These are phyloP conservation scores for Scheffersomyces illinoinensis DNA, from an alignment of 1,139 yeast species.

Conservation along the genomic window DNA sequence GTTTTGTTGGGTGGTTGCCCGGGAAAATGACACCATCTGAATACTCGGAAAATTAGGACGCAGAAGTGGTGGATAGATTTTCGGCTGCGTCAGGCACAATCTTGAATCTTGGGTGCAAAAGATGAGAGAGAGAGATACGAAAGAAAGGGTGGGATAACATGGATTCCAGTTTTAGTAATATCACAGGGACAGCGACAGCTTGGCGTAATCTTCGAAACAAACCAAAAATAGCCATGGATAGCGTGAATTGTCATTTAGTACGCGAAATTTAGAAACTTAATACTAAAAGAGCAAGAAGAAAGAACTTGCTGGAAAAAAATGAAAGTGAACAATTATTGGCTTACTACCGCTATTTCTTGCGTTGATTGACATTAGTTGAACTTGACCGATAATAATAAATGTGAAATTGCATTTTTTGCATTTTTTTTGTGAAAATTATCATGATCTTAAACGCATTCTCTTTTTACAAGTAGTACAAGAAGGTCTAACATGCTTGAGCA, in stretches of 20 bases:
- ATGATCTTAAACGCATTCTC: too few species aligned
- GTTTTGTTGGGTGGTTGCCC: not conserved
- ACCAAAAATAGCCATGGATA: not conserved
- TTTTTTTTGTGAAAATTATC: too few species aligned
- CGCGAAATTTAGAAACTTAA: too few species aligned
- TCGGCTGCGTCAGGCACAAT: not conserved
- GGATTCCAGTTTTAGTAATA: not conserved
- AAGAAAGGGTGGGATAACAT: too few species aligned
- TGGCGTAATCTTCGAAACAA: not conserved
- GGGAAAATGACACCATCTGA: not conserved
- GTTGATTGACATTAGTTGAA: not conserved
- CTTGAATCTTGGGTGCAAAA: not conserved
- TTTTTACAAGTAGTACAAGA: too few species aligned
- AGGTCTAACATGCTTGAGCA: too few species aligned
- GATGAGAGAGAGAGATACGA: too few species aligned
- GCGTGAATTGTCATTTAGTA: too few species aligned
- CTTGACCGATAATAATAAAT: too few species aligned
- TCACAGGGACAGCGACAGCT: not conserved
- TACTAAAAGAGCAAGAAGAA: not conserved
- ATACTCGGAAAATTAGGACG: not conserved
- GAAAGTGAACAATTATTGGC: not conserved
- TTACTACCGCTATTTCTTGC: not conserved
- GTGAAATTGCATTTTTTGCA: not conserved
- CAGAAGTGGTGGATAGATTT: not conserved
- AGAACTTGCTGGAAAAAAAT: not conserved